Base-by-base conservation (phyloP, 768 basidiomycete genomes). In the Phlegmacium glaucopus region DNA sequence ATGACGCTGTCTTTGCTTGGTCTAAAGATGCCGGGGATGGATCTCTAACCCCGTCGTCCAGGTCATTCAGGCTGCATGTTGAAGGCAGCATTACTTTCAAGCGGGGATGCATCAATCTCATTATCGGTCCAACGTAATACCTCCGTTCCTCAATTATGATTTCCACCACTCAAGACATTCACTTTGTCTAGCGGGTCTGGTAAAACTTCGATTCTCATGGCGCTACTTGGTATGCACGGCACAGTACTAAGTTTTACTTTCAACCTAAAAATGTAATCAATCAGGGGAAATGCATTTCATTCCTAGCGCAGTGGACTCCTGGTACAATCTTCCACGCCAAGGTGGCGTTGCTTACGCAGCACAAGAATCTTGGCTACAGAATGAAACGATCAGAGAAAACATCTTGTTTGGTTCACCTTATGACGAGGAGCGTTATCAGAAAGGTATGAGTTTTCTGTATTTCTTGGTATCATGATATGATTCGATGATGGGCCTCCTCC, bases 311-410 rank as follows among this genome's bases (percentile, higher is more conserved):
- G 69, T 76, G 1, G 74, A 77, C 36, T 80, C 86, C 0, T 85
- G 79, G 76, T 87, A 76, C 63, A 80, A 78, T 51, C 75, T 92
- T 6, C 89, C 90, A 18, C 71, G 87, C 3, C 68, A 67, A 4
- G 74, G 74, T 1, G 88, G 90, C 4, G 75, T 94, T 32, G 82
- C 88, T 2, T 91, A 88, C 60, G 85, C 85, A 6, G 84, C 85
- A 3, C 90, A 94, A 61, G 88, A 91, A 59, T 82, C 86, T 4
- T 94, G 89, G 89, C 82, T 91, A 2, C 79, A 84, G 61, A 91
- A 90, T 53, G 86, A 85, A 49, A 89, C 86, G 0, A 87, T 90
- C 44, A 54, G 79, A 64, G 85, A 90, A 36, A 95, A 94, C 58
- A 87, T 95, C 49, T 65, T 88, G 36, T 94, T 95, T 52, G 89